Evolutionary conservation across 83 land plant species (phyloP).

Genomic region (Diphasiastrum complanatum): DNA sequence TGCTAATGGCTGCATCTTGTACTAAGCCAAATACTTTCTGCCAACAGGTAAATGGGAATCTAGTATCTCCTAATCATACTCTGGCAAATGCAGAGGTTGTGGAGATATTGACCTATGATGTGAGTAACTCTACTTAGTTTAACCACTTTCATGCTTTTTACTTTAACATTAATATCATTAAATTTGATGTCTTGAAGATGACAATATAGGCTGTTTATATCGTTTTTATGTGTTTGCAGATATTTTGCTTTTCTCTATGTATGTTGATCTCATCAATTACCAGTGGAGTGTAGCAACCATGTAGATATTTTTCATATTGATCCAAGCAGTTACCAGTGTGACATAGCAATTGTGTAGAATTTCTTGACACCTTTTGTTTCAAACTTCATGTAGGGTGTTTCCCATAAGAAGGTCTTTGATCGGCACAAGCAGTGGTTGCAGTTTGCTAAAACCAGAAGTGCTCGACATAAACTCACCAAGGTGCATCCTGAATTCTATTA

Average conservation of each 20-base stretch:
- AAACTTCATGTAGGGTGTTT: slow-evolving; percentile 52
- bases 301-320: too few relatives aligned
- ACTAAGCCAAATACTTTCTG: background rate
- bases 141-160: background rate
- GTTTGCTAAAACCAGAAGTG: slow-evolving; percentile 92
- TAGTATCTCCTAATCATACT: slow-evolving; percentile 76
- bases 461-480: slow-evolving; percentile 89
- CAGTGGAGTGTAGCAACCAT: too few relatives aligned
- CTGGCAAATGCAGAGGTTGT: slow-evolving; percentile 98
- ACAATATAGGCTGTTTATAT: too few relatives aligned
- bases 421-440: slow-evolving; percentile 88
- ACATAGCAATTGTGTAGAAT: too few relatives aligned
- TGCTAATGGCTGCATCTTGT: too few relatives aligned
- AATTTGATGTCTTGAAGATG: too few relatives aligned
- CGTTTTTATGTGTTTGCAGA: too few relatives aligned
- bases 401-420: slow-evolving; percentile 65
- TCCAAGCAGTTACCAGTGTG: too few relatives aligned
- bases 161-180: background rate
- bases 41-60: slow-evolving; percentile 87
- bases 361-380: too few relatives aligned
- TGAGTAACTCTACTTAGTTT: slow-evolving; percentile 27
- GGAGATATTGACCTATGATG: slow-evolving; percentile 88
- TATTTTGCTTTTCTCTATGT: too few relatives aligned
- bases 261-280: too few relatives aligned
- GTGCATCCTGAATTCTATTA: slow-evolving; percentile 25